phyloP scores from a whole-genome alignment of 129 eudicot species.

The Flaveria trinervia region DNA sequence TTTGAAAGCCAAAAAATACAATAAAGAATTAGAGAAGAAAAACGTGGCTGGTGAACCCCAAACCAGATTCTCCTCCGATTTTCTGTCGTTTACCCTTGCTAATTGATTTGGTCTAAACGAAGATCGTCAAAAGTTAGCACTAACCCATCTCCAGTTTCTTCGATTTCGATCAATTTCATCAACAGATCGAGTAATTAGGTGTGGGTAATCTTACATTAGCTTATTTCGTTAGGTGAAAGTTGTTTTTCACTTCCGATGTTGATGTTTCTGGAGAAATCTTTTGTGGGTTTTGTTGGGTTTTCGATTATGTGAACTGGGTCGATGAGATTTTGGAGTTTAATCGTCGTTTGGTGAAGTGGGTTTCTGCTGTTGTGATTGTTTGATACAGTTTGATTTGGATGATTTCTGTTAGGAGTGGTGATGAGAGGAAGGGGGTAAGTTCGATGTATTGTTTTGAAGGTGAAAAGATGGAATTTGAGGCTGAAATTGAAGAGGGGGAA shows the following conservation, averaged over 20 bases:
- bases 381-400: conserved; percentile 38
- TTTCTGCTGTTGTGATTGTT: conserved; percentile 21
- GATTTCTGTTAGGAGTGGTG: conserved; percentile 71
- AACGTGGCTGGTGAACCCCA: conserved; percentile 42
- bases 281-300: conserved; percentile 50
- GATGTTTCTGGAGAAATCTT: conserved; percentile 19
- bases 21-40: conserved; percentile 27
- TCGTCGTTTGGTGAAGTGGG: conserved; percentile 27
- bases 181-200: conserved; percentile 19
- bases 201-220: not conserved
- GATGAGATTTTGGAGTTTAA: conserved; percentile 32
- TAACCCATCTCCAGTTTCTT: conserved; percentile 27
- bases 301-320: conserved; percentile 43
- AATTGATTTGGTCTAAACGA: conserved; percentile 26
- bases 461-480: conserved; percentile 61
- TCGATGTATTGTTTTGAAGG: conserved; percentile 52
- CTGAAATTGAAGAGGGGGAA: conserved; percentile 91
- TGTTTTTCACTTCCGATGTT: conserved; percentile 31
- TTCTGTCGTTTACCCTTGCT: conserved; percentile 31
- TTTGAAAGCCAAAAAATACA: not conserved
- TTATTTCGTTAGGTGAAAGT: not conserved
- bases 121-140: conserved; percentile 28
- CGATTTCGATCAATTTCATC: conserved; percentile 18
- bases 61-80: conserved; percentile 35
- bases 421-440: conserved; percentile 70